Conservation (phyloP, 345 rosid species). For the Eucalyptus pauciflora region DNA sequence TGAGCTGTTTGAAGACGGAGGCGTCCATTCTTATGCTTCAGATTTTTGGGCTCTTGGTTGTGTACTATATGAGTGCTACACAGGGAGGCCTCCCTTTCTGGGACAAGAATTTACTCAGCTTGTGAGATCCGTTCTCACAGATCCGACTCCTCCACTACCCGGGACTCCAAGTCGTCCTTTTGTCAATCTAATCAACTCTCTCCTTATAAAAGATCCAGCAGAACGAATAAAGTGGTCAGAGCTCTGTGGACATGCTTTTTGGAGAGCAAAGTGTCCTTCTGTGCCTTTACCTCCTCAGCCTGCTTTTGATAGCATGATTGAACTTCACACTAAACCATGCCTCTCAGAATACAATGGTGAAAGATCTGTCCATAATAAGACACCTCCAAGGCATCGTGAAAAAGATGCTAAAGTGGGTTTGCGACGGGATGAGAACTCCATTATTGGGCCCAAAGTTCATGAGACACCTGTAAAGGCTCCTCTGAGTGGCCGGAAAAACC, state of each 20-base stretch:
- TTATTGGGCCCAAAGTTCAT: slow-evolving; percentile 30
- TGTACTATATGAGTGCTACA: slow-evolving; percentile 87
- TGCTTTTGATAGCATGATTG: slow-evolving; percentile 75
- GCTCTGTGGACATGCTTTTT: slow-evolving; percentile 81
- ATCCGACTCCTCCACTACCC: slow-evolving; percentile 81
- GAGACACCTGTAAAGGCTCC: slow-evolving; percentile 65
- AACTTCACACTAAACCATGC: slow-evolving; percentile 54
- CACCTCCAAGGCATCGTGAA: slow-evolving; percentile 67
- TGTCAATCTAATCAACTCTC: slow-evolving; percentile 74
- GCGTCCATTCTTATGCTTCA: slow-evolving; percentile 95
- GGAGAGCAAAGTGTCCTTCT: slow-evolving; percentile 47
- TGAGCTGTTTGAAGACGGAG: slow-evolving; percentile 95
- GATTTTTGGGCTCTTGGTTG: slow-evolving; percentile 99
- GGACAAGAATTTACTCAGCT: slow-evolving; percentile 86
- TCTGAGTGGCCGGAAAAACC: slow-evolving; percentile 42
- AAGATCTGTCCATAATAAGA: slow-evolving; percentile 44
- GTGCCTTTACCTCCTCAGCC: slow-evolving; percentile 78
- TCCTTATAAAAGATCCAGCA: slow-evolving; percentile 86
- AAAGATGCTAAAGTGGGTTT: slow-evolving; percentile 53
- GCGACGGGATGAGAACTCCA: slow-evolving; percentile 55
- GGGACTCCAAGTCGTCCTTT: slow-evolving; percentile 79
- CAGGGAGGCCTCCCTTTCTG: slow-evolving; percentile 86
- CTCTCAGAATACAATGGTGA: slow-evolving; percentile 73
- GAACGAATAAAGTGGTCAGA: slow-evolving; percentile 89
- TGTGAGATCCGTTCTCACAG: slow-evolving; percentile 81